phyloP scores from a whole-genome alignment of 2,329 filamentous ascomycete species.

The Cercospora nicotianae region DNA sequence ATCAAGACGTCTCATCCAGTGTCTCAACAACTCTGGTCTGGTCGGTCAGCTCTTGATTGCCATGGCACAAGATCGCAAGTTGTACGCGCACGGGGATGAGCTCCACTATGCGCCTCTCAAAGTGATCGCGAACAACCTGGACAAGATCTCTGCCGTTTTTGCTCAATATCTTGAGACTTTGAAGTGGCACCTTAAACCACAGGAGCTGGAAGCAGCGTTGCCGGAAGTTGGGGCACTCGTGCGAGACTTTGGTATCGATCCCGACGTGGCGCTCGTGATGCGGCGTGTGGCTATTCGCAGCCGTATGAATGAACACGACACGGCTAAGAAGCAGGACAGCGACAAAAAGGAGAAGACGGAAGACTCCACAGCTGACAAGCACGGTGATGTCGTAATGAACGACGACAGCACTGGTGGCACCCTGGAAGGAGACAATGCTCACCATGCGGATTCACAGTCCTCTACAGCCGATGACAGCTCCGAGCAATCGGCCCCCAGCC shows the following conservation, averaged over 20 bases:
- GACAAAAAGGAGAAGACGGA: conserved; percentile 33
- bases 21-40: conserved; percentile 73
- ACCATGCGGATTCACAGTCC: not conserved
- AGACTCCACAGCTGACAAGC: conserved; percentile 16
- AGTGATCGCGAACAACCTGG: conserved; percentile 80
- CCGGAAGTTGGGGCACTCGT: conserved; percentile 75
- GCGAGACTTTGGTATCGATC: conserved; percentile 74
- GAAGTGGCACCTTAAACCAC: conserved; percentile 71
- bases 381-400: conserved; percentile 58
- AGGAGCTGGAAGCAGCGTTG: conserved; percentile 75
- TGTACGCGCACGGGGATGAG: conserved; percentile 74
- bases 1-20: conserved; percentile 75
- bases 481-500: conserved; percentile 24
- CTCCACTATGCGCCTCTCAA: conserved; percentile 80
- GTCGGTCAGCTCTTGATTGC: conserved; percentile 83
- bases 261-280: conserved; percentile 81
- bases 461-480: conserved; percentile 6
- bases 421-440: conserved; percentile 1
- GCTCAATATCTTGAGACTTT: conserved; percentile 88
- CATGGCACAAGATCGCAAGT: conserved; percentile 84
- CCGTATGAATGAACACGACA: conserved; percentile 54
- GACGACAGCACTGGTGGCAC: conserved; percentile 17
- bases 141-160: conserved; percentile 84
- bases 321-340: conserved; percentile 39
- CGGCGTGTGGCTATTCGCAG: conserved; percentile 71